phyloP scores from a whole-genome alignment of 805 yeast genomes.

The Jamesozyma gamospora region DNA sequence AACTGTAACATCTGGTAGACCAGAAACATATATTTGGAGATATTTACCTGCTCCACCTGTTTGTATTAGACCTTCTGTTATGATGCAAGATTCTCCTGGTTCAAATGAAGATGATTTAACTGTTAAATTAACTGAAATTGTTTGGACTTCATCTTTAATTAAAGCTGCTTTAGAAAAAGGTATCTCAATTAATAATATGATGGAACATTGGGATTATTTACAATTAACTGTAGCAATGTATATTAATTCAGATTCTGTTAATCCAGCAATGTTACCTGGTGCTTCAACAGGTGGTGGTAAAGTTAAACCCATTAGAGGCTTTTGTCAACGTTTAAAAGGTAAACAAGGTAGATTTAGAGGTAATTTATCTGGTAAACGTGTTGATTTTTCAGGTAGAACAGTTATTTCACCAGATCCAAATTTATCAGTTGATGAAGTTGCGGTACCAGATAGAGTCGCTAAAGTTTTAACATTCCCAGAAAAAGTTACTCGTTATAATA shows the following conservation, averaged over 20 bases:
- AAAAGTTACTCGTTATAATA: slow-evolving; percentile 80
- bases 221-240: slow-evolving; percentile 96
- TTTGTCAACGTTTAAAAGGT: slow-evolving; percentile 95
- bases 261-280: slow-evolving; percentile 69
- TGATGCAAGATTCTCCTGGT: slow-evolving; percentile 80
- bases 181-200: slow-evolving; percentile 78
- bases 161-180: slow-evolving; percentile 94
- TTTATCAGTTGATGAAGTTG: slow-evolving; percentile 88
- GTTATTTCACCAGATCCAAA: slow-evolving; percentile 99
- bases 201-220: slow-evolving; percentile 98
- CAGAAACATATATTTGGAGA: slow-evolving; percentile 94
- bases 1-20: slow-evolving; percentile 70
- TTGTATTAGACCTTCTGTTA: slow-evolving; percentile 93
- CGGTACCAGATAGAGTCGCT: slow-evolving; percentile 95
- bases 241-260: slow-evolving; percentile 89
- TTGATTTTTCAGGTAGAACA: slow-evolving; percentile 95
- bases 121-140: slow-evolving; percentile 90
- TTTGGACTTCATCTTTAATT: slow-evolving; percentile 91
- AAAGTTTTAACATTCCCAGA: slow-evolving; percentile 95
- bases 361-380: slow-evolving; percentile 95
- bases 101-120: slow-evolving; percentile 97
- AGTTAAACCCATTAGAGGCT: slow-evolving; percentile 76
- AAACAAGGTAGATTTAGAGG: slow-evolving; percentile 99
- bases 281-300: slow-evolving; percentile 42
- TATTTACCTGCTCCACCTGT: slow-evolving; percentile 98